Evolutionary conservation across 176 grass and related monocot genomes (phyloP).

Genomic region (Stipa capillata): DNA sequence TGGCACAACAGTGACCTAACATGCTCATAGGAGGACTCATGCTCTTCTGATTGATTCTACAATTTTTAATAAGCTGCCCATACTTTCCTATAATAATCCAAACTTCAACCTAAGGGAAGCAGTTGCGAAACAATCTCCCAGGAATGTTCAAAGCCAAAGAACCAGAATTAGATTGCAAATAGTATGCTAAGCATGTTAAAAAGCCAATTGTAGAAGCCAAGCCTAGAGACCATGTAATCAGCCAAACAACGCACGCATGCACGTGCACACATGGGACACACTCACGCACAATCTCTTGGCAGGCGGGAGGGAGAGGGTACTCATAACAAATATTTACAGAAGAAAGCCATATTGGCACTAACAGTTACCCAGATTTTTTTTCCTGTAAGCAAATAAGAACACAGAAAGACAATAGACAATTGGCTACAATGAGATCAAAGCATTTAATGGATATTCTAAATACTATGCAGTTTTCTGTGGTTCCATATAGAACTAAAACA

Average conservation of each 20-base stretch:
- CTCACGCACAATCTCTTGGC: too few species aligned
- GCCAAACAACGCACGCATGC: neutral
- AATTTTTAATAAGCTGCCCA: neutral
- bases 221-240: neutral
- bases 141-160: neutral
- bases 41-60: neutral
- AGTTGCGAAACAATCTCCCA: neutral
- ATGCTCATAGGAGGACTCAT: too few species aligned
- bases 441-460: neutral
- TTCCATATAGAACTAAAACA: neutral
- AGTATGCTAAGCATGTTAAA: neutral
- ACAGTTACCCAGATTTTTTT: neutral
- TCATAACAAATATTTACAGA: neutral
- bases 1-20: neutral
- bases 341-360: neutral
- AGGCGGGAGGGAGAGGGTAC: too few species aligned
- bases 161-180: neutral
- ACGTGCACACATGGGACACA: too few species aligned
- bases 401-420: neutral
- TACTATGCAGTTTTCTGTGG: neutral
- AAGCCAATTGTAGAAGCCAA: neutral
- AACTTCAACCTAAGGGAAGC: neutral
- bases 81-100: neutral
- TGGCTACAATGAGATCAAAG: neutral
- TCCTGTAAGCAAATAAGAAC: neutral